Evolutionary conservation across 202 grass and related monocot genomes (phyloP), one percentile per base, ranked within the genome.

Genomic region (Brachypodium distachyon): DNA sequence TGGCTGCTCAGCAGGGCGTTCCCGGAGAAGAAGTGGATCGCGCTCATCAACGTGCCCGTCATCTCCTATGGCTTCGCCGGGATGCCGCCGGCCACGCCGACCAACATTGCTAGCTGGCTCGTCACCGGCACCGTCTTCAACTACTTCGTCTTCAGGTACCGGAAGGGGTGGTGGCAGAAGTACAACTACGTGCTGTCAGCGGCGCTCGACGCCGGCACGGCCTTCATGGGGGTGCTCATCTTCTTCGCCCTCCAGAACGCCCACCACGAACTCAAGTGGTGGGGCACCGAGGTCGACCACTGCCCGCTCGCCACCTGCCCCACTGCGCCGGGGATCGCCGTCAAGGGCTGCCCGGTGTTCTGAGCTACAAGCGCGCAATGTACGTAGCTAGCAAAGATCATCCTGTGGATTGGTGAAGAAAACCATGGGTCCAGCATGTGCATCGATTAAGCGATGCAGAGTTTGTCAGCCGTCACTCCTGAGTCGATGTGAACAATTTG

Each of bases 161-260:
- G 96, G 54, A 99, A 99, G 78, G 81, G 76, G 8, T 99, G 96
- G 96, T 99, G 96, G 96, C 89, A 96, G 85, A 95, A 89, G 72
- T 99, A 99, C 83, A 99, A 99, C 83, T 99, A 99, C 83, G 92
- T 99, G 72, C 73, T 99, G 39, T 99, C 96, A 9, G 96, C 96
- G 33, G 96, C 96, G 74, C 82, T 99, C 42, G 96, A 99, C 78
- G 96, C 96, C 2, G 96, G 96, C 31, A 99, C 96, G 0, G 96
- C 96, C 2, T 99, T 96, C 85, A 99, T 99, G 96, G 96, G 91
- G 5, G 96, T 99, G 80, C 92, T 99, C 61, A 85, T 99, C 72
- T 99, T 99, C 89, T 95, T 99, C 70, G 89, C 92, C 61, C 92
- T 99, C 16, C 96, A 99, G 77, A 99, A 99, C 73, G 85, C 86